Evolutionary conservation across 1,284 basidiomycete species (phyloP).

Genomic region (Ustilago vetiveriae): DNA sequence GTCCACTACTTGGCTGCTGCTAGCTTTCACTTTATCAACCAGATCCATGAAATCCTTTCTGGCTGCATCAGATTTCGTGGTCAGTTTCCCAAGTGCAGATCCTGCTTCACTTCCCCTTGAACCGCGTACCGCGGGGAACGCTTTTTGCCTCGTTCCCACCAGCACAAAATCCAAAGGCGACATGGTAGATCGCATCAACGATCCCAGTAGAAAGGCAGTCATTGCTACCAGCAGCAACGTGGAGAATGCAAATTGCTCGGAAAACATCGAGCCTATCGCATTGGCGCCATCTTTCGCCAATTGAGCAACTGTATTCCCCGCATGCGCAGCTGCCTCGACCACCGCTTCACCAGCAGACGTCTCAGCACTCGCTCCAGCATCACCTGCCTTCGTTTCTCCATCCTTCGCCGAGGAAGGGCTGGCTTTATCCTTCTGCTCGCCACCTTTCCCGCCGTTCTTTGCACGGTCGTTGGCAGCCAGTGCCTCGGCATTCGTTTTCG

Average conservation of each 20-base stretch:
- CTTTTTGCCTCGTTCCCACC: conserved; percentile 19
- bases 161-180: conserved; percentile 88
- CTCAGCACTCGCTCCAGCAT: neutral
- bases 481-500: conserved; percentile 41
- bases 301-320: conserved; percentile 25
- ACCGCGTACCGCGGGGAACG: conserved; percentile 1
- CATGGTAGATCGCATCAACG: conserved; percentile 71
- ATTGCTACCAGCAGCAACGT: conserved; percentile 77
- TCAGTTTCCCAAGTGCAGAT: conserved; percentile 4
- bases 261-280: conserved; percentile 11
- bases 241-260: conserved; percentile 38
- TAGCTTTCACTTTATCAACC: conserved; percentile 7
- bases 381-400: neutral
- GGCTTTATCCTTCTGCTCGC: conserved; percentile 8
- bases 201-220: conserved; percentile 89
- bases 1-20: too few species aligned
- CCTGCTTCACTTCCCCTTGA: too few species aligned
- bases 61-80: conserved; percentile 1
- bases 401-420: neutral
- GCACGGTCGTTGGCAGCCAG: conserved; percentile 30
- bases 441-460: conserved; percentile 21
- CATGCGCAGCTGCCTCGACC: conserved; percentile 21
- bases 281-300: conserved; percentile 10
- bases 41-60: conserved; percentile 15
- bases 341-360: neutral